These are phyloP conservation scores for Phlegmacium glaucopus DNA, from an alignment of 768 basidiomycete genomes.

Conservation along the genomic window DNA sequence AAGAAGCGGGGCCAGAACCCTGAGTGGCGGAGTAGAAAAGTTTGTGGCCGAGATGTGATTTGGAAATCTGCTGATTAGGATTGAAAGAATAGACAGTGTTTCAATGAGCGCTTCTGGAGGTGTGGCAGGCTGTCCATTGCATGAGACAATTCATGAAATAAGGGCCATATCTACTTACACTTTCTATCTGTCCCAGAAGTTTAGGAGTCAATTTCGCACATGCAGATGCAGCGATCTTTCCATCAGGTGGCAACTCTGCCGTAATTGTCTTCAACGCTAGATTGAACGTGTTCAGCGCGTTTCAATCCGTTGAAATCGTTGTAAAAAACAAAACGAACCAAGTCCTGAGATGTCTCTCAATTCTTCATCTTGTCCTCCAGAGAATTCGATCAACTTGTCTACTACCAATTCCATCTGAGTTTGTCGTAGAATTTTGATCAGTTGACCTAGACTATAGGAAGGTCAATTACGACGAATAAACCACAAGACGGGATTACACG, in stretches of 20 bases:
- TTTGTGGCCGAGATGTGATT: conserved; percentile 53
- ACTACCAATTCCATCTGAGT: conserved; percentile 81
- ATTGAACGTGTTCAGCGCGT: background rate
- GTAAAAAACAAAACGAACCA: conserved; percentile 48
- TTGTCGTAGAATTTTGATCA: conserved; percentile 88
- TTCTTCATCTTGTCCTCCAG: conserved; percentile 86
- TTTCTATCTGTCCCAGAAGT: conserved; percentile 73
- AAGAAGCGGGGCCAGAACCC: conserved; percentile 67
- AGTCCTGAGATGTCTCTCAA: conserved; percentile 91
- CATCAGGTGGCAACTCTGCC: conserved; percentile 80
- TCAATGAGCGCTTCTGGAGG: conserved; percentile 83
- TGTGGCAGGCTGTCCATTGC: conserved; percentile 47
- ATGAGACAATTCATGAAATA: background rate
- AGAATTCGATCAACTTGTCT: conserved; percentile 85
- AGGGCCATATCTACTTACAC: conserved; percentile 41
- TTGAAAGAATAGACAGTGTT: conserved; percentile 80
- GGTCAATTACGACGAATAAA: background rate
- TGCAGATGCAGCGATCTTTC: conserved; percentile 73
- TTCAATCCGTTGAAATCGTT: background rate
- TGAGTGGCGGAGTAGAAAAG: conserved; percentile 56
- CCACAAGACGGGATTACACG: conserved; percentile 14
- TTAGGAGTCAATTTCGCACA: conserved; percentile 85
- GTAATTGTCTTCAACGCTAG: conserved; percentile 94
- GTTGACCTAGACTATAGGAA: conserved; percentile 67
- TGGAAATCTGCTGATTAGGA: conserved; percentile 84